Percentiles rank a stretch among this genome's conserved stretches.
Evolutionary conservation across 2,329 filamentous ascomycete species (phyloP).

Genomic region (Apiospora aurea): DNA sequence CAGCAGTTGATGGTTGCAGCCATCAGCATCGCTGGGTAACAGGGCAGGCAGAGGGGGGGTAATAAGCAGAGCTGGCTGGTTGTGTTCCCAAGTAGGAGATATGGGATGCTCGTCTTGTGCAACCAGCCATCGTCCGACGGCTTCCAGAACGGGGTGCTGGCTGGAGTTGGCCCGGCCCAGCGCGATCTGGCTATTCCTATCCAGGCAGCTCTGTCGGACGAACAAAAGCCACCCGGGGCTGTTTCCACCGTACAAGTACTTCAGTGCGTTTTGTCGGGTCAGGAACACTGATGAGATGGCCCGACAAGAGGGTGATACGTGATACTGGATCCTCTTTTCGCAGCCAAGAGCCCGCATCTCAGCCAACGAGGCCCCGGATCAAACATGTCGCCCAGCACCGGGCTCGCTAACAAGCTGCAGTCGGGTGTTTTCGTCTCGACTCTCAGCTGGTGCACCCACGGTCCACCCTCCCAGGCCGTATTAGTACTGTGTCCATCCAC

Average conservation of each 20-base stretch:
- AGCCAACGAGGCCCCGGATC: slow-evolving; percentile 7
- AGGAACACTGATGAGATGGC: slow-evolving; percentile 9
- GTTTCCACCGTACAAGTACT: neutral
- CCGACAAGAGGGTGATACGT: slow-evolving; percentile 5
- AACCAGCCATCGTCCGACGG: neutral
- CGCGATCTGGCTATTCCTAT: neutral
- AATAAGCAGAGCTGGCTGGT: neutral
- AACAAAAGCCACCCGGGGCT: neutral
- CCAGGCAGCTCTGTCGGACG: neutral
- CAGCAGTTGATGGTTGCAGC: neutral
- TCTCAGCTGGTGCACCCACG: slow-evolving; percentile 6
- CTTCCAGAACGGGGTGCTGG: neutral
- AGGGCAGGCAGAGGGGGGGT: neutral
- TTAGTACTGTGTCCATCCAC: slow-evolving; percentile 19
- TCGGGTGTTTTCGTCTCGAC: slow-evolving; percentile 7
- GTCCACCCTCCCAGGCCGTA: neutral
- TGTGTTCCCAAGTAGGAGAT: slow-evolving; percentile 1
- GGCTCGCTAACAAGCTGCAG: slow-evolving; percentile 3
- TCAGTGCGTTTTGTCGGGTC: neutral
- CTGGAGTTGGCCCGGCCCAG: neutral
- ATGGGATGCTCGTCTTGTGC: neutral
- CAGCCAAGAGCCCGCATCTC: neutral
- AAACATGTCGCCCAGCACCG: neutral
- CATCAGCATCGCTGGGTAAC: neutral
- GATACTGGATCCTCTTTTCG: neutral